A percentile compares a stretch with the other conserved stretches of the same genome.
These are phyloP conservation scores for Diaporthe ampelina DNA, from an alignment of 2,329 filamentous ascomycete species.

Conservation along the genomic window DNA sequence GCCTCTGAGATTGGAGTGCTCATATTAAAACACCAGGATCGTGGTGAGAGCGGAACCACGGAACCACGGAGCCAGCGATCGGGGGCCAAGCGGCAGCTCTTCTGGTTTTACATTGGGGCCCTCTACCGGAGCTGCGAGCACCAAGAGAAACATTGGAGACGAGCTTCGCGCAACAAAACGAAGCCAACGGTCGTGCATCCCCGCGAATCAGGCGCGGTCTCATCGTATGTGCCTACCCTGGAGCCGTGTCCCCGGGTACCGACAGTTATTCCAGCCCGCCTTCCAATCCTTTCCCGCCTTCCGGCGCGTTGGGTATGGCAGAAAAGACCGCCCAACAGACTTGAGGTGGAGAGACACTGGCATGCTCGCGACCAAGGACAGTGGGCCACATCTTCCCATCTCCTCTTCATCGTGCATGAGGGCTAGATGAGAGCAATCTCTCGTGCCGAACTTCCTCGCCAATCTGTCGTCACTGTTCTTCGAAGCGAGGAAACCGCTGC, in stretches of 20 bases:
- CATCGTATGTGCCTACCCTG: constrained; percentile 31
- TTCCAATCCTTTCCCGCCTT: not conserved
- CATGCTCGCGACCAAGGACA: not conserved
- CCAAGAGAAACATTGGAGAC: not conserved
- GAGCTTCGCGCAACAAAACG: not conserved
- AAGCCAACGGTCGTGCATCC: constrained; percentile 7
- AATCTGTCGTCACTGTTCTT: not conserved
- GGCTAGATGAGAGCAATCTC: not conserved
- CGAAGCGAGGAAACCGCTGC: not conserved
- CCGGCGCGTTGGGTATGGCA: constrained; percentile 7
- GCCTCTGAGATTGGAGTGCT: constrained; percentile 5
- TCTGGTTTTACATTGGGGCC: not conserved
- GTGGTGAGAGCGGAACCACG: constrained; percentile 1
- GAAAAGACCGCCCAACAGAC: not conserved
- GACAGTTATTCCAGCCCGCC: constrained; percentile 10
- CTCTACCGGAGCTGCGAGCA: not conserved
- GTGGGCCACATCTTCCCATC: not conserved
- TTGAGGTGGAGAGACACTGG: not conserved
- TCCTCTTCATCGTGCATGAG: not conserved
- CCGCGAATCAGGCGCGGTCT: constrained; percentile 32
- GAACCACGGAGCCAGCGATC: not conserved
- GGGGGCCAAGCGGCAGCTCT: not conserved
- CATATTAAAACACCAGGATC: constrained; percentile 12
- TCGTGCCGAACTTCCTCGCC: not conserved
- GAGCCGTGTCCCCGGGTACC: constrained; percentile 4